These are phyloP conservation scores for Alternaria sp. DNA, from an alignment of 2,329 filamentous ascomycete species.

Conservation along the genomic window DNA sequence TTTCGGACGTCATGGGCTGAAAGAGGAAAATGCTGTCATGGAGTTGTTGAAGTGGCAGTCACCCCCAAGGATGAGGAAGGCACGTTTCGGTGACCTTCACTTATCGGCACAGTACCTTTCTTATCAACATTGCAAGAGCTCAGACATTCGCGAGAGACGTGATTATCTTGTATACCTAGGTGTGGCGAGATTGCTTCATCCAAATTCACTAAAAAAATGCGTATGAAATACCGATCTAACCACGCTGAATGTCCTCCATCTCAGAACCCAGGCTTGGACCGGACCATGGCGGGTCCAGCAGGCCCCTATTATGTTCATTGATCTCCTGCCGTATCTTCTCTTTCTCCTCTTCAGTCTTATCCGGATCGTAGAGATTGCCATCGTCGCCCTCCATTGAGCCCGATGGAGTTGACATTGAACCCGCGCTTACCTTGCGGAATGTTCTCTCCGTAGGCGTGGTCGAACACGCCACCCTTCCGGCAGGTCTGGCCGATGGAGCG, in stretches of 20 bases:
- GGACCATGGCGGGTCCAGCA: not conserved
- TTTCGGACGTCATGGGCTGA: not conserved
- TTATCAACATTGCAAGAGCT: not conserved
- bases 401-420: not conserved
- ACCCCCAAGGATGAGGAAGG: not conserved
- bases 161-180: not conserved
- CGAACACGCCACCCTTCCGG: not conserved
- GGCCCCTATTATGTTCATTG: not conserved
- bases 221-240: not conserved
- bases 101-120: not conserved
- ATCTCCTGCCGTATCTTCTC: not conserved
- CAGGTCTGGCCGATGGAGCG: not conserved
- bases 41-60: constrained; percentile 2
- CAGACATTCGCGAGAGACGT: not conserved
- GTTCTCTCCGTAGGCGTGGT: not conserved
- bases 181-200: not conserved
- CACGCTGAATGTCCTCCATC: not conserved
- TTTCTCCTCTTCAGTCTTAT: not conserved
- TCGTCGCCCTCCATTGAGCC: not conserved
- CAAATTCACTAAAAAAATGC: not conserved
- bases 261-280: not conserved
- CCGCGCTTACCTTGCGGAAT: not conserved
- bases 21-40: not conserved
- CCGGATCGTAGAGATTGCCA: not conserved
- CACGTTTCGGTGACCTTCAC: not conserved